Percentiles rank a stretch among this genome's conserved stretches.
phyloP scores from a whole-genome alignment of 2,329 filamentous ascomycete species.

The Trichoderma afroharzianum region DNA sequence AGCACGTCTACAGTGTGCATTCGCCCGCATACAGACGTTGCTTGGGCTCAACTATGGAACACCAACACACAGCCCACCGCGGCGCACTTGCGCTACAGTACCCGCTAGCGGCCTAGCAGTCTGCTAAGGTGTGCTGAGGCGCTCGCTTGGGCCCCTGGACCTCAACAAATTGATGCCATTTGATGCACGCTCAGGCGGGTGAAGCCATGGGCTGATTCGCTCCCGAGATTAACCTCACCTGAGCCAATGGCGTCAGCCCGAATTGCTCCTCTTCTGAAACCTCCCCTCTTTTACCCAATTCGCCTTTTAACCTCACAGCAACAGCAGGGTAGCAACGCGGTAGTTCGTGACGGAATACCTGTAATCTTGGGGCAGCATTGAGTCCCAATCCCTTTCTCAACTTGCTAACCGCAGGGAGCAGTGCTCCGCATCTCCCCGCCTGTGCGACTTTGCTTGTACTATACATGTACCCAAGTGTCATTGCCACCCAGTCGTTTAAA shows the following conservation, averaged over 20 bases:
- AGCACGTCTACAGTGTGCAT: not conserved
- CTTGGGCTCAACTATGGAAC: not conserved
- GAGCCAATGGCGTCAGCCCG: not conserved
- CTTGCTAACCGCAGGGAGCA: not conserved
- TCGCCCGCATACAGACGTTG: not conserved
- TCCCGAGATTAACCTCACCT: conserved; percentile 8
- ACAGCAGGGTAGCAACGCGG: not conserved
- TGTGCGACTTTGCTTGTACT: not conserved
- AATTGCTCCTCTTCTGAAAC: conserved; percentile 8
- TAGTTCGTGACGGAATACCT: not conserved
- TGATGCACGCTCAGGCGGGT: not conserved
- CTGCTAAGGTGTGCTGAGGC: conserved; percentile 1
- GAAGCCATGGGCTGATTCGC: conserved; percentile 4
- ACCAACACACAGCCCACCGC: not conserved
- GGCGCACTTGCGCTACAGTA: not conserved
- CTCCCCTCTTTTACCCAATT: not conserved
- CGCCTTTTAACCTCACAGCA: not conserved
- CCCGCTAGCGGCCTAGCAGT: not conserved
- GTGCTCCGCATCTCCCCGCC: not conserved
- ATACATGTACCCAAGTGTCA: not conserved
- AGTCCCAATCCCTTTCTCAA: not conserved
- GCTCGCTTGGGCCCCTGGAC: conserved; percentile 10
- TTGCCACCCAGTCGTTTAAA: not conserved
- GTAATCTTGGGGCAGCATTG: not conserved
- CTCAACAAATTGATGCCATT: conserved; percentile 8